A percentile compares a stretch with the other conserved stretches of the same genome.
phyloP scores from a whole-genome alignment of 805 yeast species.

The Kurtzmaniella cleridarum region DNA sequence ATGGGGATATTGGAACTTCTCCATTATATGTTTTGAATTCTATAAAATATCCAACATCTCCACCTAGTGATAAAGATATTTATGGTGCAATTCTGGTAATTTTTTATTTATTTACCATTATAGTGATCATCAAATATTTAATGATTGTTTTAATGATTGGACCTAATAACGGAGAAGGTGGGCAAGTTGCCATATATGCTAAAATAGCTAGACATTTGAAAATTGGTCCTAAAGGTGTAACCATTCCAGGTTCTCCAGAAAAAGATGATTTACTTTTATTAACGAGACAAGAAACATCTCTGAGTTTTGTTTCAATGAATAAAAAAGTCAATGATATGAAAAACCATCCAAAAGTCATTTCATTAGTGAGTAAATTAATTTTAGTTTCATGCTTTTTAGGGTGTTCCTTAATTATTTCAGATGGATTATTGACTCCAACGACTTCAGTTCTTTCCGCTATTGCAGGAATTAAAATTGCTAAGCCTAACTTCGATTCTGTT shows the following conservation, averaged over 20 bases:
- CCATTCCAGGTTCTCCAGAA: slow-evolving; percentile 35
- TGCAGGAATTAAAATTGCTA: slow-evolving; percentile 50
- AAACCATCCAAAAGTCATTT: slow-evolving; percentile 20
- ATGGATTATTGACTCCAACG: slow-evolving; percentile 59
- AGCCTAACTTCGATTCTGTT: slow-evolving; percentile 39
- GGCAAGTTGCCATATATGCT: slow-evolving; percentile 59
- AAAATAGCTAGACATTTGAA: slow-evolving; percentile 46
- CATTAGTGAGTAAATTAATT: slow-evolving; percentile 26
- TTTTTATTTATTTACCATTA: slow-evolving; percentile 49
- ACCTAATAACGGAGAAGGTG: slow-evolving; percentile 58
- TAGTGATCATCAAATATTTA: slow-evolving; percentile 49
- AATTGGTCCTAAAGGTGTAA: slow-evolving; percentile 42
- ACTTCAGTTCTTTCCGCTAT: slow-evolving; percentile 56
- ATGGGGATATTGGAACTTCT: slow-evolving; percentile 60
- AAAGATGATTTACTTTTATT: slow-evolving; percentile 22
- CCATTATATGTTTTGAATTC: slow-evolving; percentile 48
- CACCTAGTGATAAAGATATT: slow-evolving; percentile 35
- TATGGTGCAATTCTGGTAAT: slow-evolving; percentile 49
- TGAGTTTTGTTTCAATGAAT: slow-evolving; percentile 15
- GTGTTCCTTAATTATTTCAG: slow-evolving; percentile 52
- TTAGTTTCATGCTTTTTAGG: slow-evolving; percentile 45
- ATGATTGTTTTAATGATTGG: slow-evolving; percentile 45
- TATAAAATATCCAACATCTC: slow-evolving; percentile 18
- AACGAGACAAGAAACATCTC: slow-evolving; percentile 34
- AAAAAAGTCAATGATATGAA: slow-evolving; percentile 11